These are phyloP conservation scores for Phytophthora macrochlamydospora DNA, from an alignment of 352 stramenopile genomes.

Conservation along the genomic window DNA sequence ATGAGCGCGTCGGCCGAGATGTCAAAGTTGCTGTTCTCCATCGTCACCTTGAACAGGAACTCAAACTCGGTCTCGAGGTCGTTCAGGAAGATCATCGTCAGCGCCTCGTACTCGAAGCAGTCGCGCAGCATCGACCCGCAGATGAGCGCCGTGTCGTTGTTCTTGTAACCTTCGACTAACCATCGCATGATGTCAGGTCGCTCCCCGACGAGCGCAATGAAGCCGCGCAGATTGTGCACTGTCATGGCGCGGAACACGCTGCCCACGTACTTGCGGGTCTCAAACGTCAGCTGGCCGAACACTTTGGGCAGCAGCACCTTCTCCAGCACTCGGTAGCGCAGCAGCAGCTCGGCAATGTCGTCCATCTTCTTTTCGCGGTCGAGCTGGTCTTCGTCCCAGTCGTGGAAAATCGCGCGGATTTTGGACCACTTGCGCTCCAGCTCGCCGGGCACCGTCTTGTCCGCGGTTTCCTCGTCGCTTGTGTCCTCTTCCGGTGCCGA, in stretches of 20 bases:
- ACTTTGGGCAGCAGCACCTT: constrained; percentile 78
- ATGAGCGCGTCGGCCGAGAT: constrained; percentile 83
- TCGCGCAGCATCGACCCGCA: constrained; percentile 84
- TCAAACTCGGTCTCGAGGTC: constrained; percentile 70
- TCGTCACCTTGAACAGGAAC: constrained; percentile 71
- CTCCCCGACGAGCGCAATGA: constrained; percentile 65
- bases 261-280: constrained; percentile 83
- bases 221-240: constrained; percentile 67
- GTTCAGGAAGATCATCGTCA: constrained; percentile 65
- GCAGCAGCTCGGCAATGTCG: constrained; percentile 74
- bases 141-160: constrained; percentile 75
- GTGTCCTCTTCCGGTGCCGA: constrained; percentile 50
- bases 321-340: constrained; percentile 76
- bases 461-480: constrained; percentile 61
- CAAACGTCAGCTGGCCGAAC: constrained; percentile 73
- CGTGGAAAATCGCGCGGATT: constrained; percentile 77
- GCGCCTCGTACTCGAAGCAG: constrained; percentile 70
- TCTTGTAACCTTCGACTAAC: constrained; percentile 76
- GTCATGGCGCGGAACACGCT: constrained; percentile 81
- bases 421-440: constrained; percentile 77
- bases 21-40: constrained; percentile 83
- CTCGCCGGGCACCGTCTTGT: constrained; percentile 75
- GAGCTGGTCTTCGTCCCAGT: constrained; percentile 72
- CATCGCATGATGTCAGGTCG: constrained; percentile 72
- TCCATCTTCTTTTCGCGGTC: constrained; percentile 83